phyloP scores from a whole-genome alignment of 331 rosid genomes.

The Quercus phellos region DNA sequence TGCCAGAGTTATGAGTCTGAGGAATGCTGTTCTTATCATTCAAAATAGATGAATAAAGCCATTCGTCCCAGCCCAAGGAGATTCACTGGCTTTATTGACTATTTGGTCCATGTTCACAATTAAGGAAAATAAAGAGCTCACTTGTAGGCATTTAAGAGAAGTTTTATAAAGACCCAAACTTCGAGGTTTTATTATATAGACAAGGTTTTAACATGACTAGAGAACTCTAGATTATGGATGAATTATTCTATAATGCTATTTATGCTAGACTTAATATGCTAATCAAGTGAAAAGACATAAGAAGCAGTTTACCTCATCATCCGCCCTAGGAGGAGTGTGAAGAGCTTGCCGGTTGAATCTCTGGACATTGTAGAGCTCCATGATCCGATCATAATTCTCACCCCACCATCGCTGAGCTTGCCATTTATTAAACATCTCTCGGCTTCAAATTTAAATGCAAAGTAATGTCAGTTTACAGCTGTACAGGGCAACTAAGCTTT shows the following conservation, averaged over 20 bases:
- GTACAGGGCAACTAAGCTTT: slow-evolving; percentile 8
- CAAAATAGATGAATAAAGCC: background rate
- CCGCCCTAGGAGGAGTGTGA: slow-evolving; percentile 65
- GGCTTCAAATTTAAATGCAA: slow-evolving; percentile 56
- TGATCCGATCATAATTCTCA: slow-evolving; percentile 80
- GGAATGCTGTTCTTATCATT: too few species aligned
- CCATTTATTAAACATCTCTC: slow-evolving; percentile 81
- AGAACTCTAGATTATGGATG: background rate
- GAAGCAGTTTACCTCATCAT: slow-evolving; percentile 64
- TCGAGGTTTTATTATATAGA: background rate
- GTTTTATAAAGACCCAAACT: too few species aligned
- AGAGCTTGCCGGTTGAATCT: slow-evolving; percentile 70
- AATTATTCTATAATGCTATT: background rate
- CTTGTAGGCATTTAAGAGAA: too few species aligned
- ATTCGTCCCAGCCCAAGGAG: background rate
- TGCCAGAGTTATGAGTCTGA: background rate
- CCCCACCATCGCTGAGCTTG: slow-evolving; percentile 98
- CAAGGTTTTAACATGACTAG: background rate
- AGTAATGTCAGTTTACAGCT: slow-evolving; percentile 26
- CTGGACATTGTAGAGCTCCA: slow-evolving; percentile 88
- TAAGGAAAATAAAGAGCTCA: background rate
- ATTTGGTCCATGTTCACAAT: background rate
- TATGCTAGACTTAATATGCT: background rate
- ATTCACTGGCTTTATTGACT: background rate
- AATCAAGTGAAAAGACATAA: background rate